Percentiles rank a stretch among this genome's conserved stretches.
Conservation (phyloP, 2,329 filamentous ascomycete species). For the Microsporum audouinii region DNA sequence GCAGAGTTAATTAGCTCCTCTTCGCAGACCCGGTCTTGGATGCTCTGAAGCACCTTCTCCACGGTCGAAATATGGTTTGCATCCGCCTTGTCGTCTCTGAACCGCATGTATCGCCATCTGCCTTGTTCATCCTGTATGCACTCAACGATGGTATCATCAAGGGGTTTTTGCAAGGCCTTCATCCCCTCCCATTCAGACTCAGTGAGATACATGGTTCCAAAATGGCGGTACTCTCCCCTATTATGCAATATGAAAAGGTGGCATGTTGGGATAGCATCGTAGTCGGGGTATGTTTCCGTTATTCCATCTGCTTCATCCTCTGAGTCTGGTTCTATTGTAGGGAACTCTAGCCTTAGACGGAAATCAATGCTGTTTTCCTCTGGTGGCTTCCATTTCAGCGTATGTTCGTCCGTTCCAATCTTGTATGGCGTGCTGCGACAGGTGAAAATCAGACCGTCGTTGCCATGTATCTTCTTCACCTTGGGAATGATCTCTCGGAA, state of each 20-base stretch:
- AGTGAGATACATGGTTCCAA: conserved; percentile 57
- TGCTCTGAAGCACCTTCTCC: conserved; percentile 77
- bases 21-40: conserved; percentile 72
- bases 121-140: conserved; percentile 66
- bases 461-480: conserved; percentile 65
- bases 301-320: conserved; percentile 56
- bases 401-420: conserved; percentile 82
- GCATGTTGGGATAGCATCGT: conserved; percentile 64
- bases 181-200: conserved; percentile 72
- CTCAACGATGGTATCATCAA: conserved; percentile 84
- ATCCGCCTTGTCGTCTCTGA: conserved; percentile 84
- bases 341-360: conserved; percentile 65
- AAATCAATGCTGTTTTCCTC: conserved; percentile 95
- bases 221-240: conserved; percentile 52
- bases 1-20: conserved; percentile 63
- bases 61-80: conserved; percentile 83
- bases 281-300: conserved; percentile 58
- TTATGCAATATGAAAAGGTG: conserved; percentile 61
- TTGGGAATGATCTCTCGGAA: conserved; percentile 74
- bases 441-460: conserved; percentile 97
- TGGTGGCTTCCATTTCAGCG: conserved; percentile 95
- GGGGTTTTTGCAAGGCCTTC: conserved; percentile 59
- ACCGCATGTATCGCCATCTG: conserved; percentile 76
- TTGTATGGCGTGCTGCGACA: conserved; percentile 77
- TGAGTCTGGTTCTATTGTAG: conserved; percentile 55